Conservation (phyloP, 257 asterid genomes). For the Echium plantagineum region DNA sequence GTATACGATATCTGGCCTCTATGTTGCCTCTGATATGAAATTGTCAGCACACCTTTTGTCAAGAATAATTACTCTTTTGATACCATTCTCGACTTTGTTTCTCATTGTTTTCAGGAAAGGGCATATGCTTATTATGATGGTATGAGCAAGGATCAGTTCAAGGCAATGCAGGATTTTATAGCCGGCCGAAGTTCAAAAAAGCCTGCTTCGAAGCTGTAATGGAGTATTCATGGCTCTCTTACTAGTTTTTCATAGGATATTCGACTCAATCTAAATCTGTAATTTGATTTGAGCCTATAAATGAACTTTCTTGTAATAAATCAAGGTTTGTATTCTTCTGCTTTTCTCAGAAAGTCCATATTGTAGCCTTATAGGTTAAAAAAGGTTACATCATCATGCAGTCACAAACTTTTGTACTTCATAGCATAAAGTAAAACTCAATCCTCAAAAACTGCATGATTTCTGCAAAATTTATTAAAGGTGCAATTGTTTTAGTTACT, state of each 20-base stretch:
- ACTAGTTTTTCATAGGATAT: background rate
- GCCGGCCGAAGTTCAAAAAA: constrained; percentile 55
- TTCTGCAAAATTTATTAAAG: no score
- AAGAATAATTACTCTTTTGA: no score
- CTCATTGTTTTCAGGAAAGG: constrained; percentile 53
- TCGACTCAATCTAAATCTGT: background rate
- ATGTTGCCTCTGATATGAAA: no score
- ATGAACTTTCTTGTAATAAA: background rate
- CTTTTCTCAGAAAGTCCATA: background rate
- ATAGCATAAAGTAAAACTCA: no score
- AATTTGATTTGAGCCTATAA: background rate
- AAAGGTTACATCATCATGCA: background rate
- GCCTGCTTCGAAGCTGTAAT: constrained; percentile 53
- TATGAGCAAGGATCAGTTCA: constrained; percentile 83
- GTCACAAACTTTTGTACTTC: no score
- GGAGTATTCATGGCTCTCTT: constrained; percentile 4
- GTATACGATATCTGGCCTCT: no score
- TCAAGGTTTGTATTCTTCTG: background rate
- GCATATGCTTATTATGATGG: constrained; percentile 70
- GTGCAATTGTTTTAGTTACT: no score
- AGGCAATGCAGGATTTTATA: constrained; percentile 88
- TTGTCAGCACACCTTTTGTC: background rate
- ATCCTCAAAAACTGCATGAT: no score
- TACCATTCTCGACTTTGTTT: background rate
- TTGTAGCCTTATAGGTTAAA: background rate